Evolutionary conservation across 306 rosid species (phyloP), one percentile per base, ranked within the genome.

Genomic region (Malus asiatica): DNA sequence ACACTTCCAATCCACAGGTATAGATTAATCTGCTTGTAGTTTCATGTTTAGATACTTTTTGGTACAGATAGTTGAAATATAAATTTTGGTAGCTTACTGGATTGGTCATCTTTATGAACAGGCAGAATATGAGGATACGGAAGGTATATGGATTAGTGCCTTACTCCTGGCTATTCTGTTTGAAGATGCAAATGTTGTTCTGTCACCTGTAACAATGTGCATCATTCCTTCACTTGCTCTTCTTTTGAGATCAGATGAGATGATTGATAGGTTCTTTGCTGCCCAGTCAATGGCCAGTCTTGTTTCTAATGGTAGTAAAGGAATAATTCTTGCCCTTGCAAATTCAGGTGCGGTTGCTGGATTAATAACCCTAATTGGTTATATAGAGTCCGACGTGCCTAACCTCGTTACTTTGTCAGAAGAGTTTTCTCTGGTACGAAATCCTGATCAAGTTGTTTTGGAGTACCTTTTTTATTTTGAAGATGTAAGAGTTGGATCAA

Each of bases 261-360:
- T 90, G 78, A 86, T 84, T 74, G 90, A 92, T 77, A 90, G 88
- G 85, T 92, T 84, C 88, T 90, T 90, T 88, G 96, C 97, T 83
- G 97, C 97, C 73, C 97, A 95, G 86, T 86, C 97, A 59, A 80
- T 90, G 92, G 97, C 97, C 72, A 90, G 97, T 89, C 98, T 95
- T 80, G 96, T 89, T 79, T 84, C 85, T 86, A 81, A 82, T 80
- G 98, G 91, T 70, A 83, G 77, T 51, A 92, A 85, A 84, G 97
- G 93, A 81, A 85, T 88, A 74, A 86, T 83, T 81, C 97, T 92
- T 82, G 91, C 93, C 76, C 82, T 95, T 79, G 97, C 93, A 62
- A 95, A 95, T 84, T 92, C 98, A 45, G 98, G 98, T 69, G 97
- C 97, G 45, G 83, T 95, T 80, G 78, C 91, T 66, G 97, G 98